phyloP scores from a whole-genome alignment of 352 stramenopile genomes.

The Globisporangium megalacanthum region DNA sequence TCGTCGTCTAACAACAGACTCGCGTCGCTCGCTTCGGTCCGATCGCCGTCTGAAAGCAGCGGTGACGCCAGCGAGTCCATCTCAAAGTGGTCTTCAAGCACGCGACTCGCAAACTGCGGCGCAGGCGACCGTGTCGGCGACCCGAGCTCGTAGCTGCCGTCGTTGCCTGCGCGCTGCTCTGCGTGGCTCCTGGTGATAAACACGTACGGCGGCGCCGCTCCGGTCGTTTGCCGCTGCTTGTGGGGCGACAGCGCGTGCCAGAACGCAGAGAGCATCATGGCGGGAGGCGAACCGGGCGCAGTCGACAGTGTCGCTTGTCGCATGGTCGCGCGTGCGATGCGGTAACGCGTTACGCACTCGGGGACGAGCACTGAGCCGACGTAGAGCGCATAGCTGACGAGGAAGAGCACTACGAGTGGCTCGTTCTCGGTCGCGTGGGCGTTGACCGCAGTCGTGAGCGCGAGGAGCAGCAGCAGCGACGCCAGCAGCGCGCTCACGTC shows the following conservation, averaged over 20 bases:
- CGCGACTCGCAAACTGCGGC: constrained; percentile 31
- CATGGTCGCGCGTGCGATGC: background rate
- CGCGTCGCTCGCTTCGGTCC: constrained; percentile 14
- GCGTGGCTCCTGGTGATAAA: constrained; percentile 37
- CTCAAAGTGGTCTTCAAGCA: constrained; percentile 71
- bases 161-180: constrained; percentile 7
- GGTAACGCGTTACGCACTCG: constrained; percentile 35
- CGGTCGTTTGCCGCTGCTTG: constrained; percentile 8
- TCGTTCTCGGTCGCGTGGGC: constrained; percentile 13
- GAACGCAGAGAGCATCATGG: constrained; percentile 60
- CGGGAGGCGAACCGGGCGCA: background rate
- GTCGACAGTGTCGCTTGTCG: too few relatives aligned
- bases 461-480: constrained; percentile 42
- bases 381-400: constrained; percentile 50
- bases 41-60: constrained; percentile 47
- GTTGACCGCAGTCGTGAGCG: constrained; percentile 23
- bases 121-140: constrained; percentile 11
- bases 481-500: constrained; percentile 51
- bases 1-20: background rate
- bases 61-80: constrained; percentile 49
- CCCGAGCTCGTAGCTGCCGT: constrained; percentile 20
- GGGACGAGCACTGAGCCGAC: constrained; percentile 54
- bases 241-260: constrained; percentile 60
- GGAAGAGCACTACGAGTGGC: constrained; percentile 35
- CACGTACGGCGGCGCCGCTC: constrained; percentile 22